Evolutionary conservation across 2,329 filamentous ascomycete genomes (phyloP).

Genomic region (Thielaviopsis musarum): DNA sequence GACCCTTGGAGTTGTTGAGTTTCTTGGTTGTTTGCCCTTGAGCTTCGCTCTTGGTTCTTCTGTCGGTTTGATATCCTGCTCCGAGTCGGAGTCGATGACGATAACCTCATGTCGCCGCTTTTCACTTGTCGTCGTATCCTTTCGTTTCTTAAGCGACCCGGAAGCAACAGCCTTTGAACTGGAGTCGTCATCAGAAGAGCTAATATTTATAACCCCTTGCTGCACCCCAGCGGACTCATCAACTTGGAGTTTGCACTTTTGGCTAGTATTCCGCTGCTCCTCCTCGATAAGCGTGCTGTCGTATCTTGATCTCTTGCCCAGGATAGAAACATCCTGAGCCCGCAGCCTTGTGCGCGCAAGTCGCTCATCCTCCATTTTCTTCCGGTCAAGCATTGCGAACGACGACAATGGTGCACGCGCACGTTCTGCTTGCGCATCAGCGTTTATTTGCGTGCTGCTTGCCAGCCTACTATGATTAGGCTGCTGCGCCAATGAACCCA

Average conservation of each 20-base stretch:
- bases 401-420: constrained; percentile 16
- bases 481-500: not conserved
- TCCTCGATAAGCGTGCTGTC: not conserved
- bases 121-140: not conserved
- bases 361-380: constrained; percentile 72
- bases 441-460: not conserved
- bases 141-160: not conserved
- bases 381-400: constrained; percentile 49
- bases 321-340: not conserved
- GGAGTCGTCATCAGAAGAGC: not conserved
- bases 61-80: not conserved
- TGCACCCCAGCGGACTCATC: not conserved
- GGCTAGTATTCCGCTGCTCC: not conserved
- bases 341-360: constrained; percentile 35
- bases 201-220: not conserved
- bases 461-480: not conserved
- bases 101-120: not conserved
- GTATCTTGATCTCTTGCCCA: not conserved
- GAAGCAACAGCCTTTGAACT: not conserved
- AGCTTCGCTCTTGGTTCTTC: not conserved
- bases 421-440: not conserved
- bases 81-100: not conserved
- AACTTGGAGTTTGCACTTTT: not conserved
- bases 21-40: not conserved
- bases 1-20: too few species aligned